These are phyloP conservation scores for Microbotryomycetes sp. DNA, from an alignment of 1,284 basidiomycete genomes.

Conservation along the genomic window DNA sequence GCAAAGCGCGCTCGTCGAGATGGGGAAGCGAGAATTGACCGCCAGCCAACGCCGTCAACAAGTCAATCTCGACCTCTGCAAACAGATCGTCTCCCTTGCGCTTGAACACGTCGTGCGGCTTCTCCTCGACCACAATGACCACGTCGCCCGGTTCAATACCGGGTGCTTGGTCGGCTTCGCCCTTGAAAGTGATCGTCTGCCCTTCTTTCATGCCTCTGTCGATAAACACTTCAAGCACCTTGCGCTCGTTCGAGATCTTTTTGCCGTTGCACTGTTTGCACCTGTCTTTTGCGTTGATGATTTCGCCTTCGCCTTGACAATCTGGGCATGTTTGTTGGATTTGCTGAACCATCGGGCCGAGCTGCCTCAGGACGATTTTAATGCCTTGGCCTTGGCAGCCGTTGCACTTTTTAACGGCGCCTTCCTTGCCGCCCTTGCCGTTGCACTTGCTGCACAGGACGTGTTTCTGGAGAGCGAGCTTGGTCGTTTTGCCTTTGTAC, in stretches of 20 bases:
- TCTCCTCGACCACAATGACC: conserved; percentile 94
- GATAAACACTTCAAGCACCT: conserved; percentile 97
- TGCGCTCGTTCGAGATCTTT: conserved; percentile 91
- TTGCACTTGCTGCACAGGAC: conserved; percentile 88
- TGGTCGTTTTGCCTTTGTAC: conserved; percentile 97
- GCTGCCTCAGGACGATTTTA: conserved; percentile 84
- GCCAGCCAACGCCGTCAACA: conserved; percentile 88
- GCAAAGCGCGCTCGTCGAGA: conserved; percentile 81
- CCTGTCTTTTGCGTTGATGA: conserved; percentile 88
- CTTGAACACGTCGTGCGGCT: conserved; percentile 83
- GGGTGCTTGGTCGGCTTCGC: conserved; percentile 95
- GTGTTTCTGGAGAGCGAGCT: conserved; percentile 93
- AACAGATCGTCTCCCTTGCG: conserved; percentile 88
- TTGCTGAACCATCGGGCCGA: conserved; percentile 99
- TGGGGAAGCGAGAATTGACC: conserved; percentile 88
- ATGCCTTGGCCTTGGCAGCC: conserved; percentile 85
- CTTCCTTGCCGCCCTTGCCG: conserved; percentile 96
- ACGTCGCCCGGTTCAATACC: conserved; percentile 89
- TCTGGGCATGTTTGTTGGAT: conserved; percentile 93
- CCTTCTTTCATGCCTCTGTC: conserved; percentile 99
- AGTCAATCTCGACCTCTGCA: conserved; percentile 80
- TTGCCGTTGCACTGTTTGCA: conserved; percentile 93
- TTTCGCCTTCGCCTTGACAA: conserved; percentile 83
- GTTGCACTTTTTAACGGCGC: conserved; percentile 74
- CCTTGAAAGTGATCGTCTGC: conserved; percentile 87